phyloP scores from a whole-genome alignment of 2,329 filamentous ascomycete species.

The Stachybotrys chlorohalonatus region DNA sequence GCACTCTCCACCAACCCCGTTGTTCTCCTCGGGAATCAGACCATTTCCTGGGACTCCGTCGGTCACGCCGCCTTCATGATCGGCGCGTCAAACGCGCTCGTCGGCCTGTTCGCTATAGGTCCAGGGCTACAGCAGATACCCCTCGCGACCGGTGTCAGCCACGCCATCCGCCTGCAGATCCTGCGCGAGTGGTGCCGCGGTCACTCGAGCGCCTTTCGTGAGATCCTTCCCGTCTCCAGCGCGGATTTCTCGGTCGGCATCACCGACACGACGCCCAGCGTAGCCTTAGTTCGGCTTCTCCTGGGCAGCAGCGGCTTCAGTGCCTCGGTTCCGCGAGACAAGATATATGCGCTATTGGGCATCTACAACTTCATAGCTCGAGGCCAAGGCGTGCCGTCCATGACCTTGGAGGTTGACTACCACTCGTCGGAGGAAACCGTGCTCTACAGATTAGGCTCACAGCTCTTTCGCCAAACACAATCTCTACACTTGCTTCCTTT shows the following conservation, averaged over 20 bases:
- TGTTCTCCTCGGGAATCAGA: slow-evolving; percentile 10
- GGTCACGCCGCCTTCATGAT: slow-evolving; percentile 8
- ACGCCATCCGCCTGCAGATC: slow-evolving; percentile 9
- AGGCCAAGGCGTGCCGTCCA: slow-evolving; percentile 2
- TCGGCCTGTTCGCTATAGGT: slow-evolving; percentile 5
- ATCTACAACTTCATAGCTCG: slow-evolving; percentile 11
- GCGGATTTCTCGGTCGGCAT: slow-evolving; percentile 9
- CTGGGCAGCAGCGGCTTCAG: slow-evolving; percentile 9
- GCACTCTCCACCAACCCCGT: slow-evolving; percentile 10
- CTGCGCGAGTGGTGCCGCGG: slow-evolving; percentile 10
- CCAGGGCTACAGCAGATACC: not conserved
- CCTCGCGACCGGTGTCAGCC: slow-evolving; percentile 6
- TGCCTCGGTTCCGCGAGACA: slow-evolving; percentile 10
- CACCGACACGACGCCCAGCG: slow-evolving; percentile 1
- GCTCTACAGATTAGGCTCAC: slow-evolving; percentile 6
- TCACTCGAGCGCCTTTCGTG: slow-evolving; percentile 4
- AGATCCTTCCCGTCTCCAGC: slow-evolving; percentile 1
- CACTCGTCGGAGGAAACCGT: slow-evolving; percentile 6
- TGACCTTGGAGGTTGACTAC: slow-evolving; percentile 9
- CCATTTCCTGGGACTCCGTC: slow-evolving; percentile 8
- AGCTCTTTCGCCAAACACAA: slow-evolving; percentile 6
- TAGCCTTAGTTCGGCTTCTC: slow-evolving; percentile 6
- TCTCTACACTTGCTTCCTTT: slow-evolving; percentile 12
- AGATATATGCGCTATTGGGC: slow-evolving; percentile 14
- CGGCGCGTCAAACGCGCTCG: slow-evolving; percentile 7